Evolutionary conservation across 306 rosid genomes (phyloP).

Genomic region (Geum urbanum): DNA sequence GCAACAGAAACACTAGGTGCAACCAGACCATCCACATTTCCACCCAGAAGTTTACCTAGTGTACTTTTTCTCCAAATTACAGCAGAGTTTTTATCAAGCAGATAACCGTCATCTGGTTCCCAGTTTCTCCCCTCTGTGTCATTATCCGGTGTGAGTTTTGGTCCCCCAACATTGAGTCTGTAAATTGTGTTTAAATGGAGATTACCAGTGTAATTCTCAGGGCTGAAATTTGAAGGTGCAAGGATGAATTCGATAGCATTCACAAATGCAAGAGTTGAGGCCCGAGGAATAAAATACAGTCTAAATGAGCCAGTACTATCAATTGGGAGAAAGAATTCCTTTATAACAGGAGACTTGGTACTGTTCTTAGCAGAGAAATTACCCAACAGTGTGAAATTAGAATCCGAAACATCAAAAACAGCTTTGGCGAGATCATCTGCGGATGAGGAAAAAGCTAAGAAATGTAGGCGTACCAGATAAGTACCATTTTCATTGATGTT

Average conservation of each 20-base stretch:
- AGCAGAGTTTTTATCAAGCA: not conserved
- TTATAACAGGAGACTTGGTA: slow-evolving; percentile 11
- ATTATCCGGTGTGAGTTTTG: not conserved
- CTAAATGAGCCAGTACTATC: not conserved
- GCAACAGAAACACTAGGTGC: not conserved
- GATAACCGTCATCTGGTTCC: slow-evolving; percentile 14
- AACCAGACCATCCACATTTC: not conserved
- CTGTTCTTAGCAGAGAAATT: slow-evolving; percentile 23
- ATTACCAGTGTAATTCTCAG: not conserved
- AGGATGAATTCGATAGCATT: slow-evolving; percentile 53
- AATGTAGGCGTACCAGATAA: slow-evolving; percentile 49
- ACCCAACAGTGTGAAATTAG: slow-evolving; percentile 26
- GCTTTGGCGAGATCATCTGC: slow-evolving; percentile 23
- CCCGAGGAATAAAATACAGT: slow-evolving; percentile 27
- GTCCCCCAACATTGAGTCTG: slow-evolving; percentile 44
- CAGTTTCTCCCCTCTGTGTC: slow-evolving; percentile 28
- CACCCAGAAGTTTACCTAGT: not conserved
- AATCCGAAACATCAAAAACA: slow-evolving; percentile 36
- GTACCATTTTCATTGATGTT: not conserved
- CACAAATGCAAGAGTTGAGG: slow-evolving; percentile 41
- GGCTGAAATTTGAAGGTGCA: slow-evolving; percentile 20
- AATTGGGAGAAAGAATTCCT: slow-evolving; percentile 33
- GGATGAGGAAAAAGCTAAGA: slow-evolving; percentile 34
- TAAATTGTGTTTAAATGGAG: slow-evolving; percentile 15
- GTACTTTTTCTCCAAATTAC: not conserved